Conservation (phyloP, 495 filamentous ascomycete genomes). For the Clavariopsis aquatica region DNA sequence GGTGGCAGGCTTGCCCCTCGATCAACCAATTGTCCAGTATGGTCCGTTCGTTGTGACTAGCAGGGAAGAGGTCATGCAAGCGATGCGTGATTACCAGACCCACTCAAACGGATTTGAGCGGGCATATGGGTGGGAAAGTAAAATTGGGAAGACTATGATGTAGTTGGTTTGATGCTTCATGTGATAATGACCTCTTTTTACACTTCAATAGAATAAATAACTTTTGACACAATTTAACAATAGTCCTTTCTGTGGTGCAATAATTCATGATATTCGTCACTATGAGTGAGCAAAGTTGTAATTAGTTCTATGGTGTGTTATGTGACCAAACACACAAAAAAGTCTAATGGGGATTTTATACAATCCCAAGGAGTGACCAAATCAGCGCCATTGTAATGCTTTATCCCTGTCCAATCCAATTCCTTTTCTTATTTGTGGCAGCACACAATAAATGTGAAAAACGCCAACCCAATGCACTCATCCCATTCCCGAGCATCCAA, state of each 20-base stretch:
- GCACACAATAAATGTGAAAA: neutral
- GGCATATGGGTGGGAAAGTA: conserved; percentile 78
- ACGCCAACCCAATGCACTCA: neutral
- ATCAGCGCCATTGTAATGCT: conserved; percentile 8
- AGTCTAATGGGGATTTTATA: neutral
- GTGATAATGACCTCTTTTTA: neutral
- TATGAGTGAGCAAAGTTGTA: no score
- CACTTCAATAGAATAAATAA: no score
- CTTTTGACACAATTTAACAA: no score
- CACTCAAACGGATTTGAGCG: conserved; percentile 88
- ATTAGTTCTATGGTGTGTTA: no score
- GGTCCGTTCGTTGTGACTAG: conserved; percentile 88
- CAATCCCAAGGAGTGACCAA: neutral
- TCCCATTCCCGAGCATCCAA: neutral
- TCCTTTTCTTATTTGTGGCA: neutral
- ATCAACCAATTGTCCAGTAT: conserved; percentile 94
- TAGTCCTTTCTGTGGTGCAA: no score
- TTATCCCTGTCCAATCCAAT: neutral
- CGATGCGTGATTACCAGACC: conserved; percentile 84
- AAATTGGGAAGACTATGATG: conserved; percentile 74
- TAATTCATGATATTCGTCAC: no score
- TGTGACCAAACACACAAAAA: no score
- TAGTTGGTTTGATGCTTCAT: neutral
- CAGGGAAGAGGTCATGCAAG: conserved; percentile 85
- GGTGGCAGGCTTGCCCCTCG: conserved; percentile 79